phyloP scores from a whole-genome alignment of 2,329 filamentous ascomycete genomes.

The Paraconiothyrium brasiliense region DNA sequence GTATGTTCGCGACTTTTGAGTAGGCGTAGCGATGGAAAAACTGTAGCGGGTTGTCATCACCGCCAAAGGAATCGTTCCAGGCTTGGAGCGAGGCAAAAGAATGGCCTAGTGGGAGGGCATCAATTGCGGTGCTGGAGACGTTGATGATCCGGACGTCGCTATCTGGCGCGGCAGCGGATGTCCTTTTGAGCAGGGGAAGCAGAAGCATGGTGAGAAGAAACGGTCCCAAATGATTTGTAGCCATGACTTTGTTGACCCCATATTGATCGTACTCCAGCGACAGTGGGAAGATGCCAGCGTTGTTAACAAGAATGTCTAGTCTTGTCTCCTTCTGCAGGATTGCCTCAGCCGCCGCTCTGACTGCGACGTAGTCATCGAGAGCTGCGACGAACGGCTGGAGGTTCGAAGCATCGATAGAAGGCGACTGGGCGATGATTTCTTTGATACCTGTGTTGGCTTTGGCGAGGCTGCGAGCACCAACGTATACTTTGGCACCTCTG shows the following conservation, averaged over 20 bases:
- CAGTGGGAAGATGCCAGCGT: constrained; percentile 38
- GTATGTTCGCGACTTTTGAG: constrained; percentile 57
- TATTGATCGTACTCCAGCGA: constrained; percentile 21
- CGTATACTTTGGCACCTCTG: constrained; percentile 24
- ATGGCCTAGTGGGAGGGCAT: constrained; percentile 1
- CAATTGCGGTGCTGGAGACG: constrained; percentile 30
- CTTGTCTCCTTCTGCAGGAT: constrained; percentile 50
- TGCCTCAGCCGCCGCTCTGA: constrained; percentile 48
- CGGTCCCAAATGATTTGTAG: constrained; percentile 50
- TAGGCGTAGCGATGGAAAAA: constrained; percentile 52
- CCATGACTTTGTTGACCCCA: constrained; percentile 38
- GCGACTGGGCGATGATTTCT: constrained; percentile 16
- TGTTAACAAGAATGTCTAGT: constrained; percentile 52
- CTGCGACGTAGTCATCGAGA: constrained; percentile 50
- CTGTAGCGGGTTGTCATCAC: constrained; percentile 25
- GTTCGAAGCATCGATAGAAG: constrained; percentile 8
- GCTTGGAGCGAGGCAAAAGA: constrained; percentile 21
- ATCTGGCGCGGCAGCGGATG: constrained; percentile 35
- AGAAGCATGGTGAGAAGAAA: constrained; percentile 50
- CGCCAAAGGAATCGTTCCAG: constrained; percentile 36
- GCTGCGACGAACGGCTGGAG: constrained; percentile 48
- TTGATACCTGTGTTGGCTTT: constrained; percentile 22
- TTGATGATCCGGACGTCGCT: constrained; percentile 55
- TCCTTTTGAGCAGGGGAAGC: constrained; percentile 41
- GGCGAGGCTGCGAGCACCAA: constrained; percentile 20